Percentiles rank a stretch among this genome's conserved stretches.
These are phyloP conservation scores for Triticum urartu DNA, from an alignment of 176 grass and related monocot species.

Conservation along the genomic window DNA sequence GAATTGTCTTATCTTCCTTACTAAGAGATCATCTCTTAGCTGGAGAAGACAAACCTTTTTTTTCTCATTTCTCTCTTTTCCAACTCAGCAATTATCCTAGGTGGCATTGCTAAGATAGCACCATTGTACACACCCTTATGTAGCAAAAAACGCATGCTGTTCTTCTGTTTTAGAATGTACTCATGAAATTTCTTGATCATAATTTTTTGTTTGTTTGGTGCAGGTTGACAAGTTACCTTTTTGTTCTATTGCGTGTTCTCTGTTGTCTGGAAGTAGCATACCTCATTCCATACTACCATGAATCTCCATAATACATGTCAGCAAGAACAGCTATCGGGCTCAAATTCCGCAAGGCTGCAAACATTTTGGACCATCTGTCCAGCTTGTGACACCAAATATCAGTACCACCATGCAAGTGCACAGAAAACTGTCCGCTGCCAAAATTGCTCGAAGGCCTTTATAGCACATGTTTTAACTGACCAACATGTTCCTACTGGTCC, in stretches of 20 bases:
- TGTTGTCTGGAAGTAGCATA: background rate
- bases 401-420: slow-evolving; percentile 57
- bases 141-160: background rate
- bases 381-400: slow-evolving; percentile 68
- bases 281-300: slow-evolving; percentile 1
- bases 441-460: slow-evolving; percentile 74
- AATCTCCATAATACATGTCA: background rate
- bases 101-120: too few relatives aligned
- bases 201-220: background rate
- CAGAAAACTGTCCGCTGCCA: slow-evolving; percentile 76
- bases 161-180: background rate
- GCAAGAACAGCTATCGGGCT: background rate
- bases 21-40: too few relatives aligned
- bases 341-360: slow-evolving; percentile 22
- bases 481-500: slow-evolving; percentile 34
- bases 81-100: too few relatives aligned
- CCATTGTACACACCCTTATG: too few relatives aligned
- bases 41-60: too few relatives aligned
- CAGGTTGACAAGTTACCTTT: slow-evolving; percentile 12
- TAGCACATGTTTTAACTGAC: slow-evolving; percentile 56
- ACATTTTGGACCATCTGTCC: slow-evolving; percentile 87
- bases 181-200: background rate
- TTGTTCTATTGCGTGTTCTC: background rate
- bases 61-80: too few relatives aligned
- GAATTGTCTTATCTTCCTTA: too few relatives aligned